phyloP scores from a whole-genome alignment of 129 eudicot genomes.

The Rutidosis leptorrhynchoides region DNA sequence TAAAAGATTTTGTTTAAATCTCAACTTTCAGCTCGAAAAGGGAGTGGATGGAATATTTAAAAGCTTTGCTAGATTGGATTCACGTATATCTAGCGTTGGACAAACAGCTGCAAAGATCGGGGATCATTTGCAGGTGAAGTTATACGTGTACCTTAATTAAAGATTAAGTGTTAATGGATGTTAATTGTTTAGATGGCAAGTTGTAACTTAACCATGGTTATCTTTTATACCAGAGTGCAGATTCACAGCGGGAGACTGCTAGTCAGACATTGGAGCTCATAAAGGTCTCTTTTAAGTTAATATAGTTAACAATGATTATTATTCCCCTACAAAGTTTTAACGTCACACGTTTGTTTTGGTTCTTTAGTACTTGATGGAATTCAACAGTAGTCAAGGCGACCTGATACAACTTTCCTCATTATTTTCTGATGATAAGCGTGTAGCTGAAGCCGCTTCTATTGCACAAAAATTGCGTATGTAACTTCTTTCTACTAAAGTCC shows the following conservation, averaged over 20 bases:
- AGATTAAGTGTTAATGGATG: background rate
- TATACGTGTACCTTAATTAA: conserved; percentile 14
- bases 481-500: conserved; percentile 14
- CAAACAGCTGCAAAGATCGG: conserved; percentile 99
- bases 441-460: conserved; percentile 93
- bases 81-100: conserved; percentile 96
- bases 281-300: conserved; percentile 50
- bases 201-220: background rate
- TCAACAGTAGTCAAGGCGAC: conserved; percentile 77
- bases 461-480: conserved; percentile 88
- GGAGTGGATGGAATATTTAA: conserved; percentile 89
- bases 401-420: conserved; percentile 77
- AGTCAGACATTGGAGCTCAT: conserved; percentile 93
- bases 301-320: background rate
- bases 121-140: conserved; percentile 86
- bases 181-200: background rate
- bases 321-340: conserved; percentile 18
- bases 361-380: conserved; percentile 85
- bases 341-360: conserved; percentile 16
- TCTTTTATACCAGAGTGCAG: conserved; percentile 69
- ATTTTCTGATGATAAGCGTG: conserved; percentile 93
- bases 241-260: conserved; percentile 94
- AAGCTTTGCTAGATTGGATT: conserved; percentile 93
- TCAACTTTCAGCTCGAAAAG: conserved; percentile 66
- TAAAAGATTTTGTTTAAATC: conserved; percentile 16